Evolutionary conservation across 1,284 basidiomycete genomes (phyloP).

Genomic region (Apiotrichum domesticum): DNA sequence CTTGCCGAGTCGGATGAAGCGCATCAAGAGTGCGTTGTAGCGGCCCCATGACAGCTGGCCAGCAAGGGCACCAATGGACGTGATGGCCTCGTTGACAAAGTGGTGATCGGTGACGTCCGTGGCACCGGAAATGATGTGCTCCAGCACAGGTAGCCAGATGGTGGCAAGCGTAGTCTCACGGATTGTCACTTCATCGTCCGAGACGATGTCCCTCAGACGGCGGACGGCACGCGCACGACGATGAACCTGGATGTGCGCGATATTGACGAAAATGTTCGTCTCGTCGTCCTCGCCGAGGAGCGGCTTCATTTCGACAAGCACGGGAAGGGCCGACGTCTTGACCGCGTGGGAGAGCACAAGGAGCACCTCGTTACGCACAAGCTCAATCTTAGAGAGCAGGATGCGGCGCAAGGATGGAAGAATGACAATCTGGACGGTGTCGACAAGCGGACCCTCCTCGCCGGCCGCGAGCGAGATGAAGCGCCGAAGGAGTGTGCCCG

Average conservation of each 20-base stretch:
- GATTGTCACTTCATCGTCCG: slow-evolving; percentile 62
- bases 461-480: slow-evolving; percentile 62
- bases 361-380: slow-evolving; percentile 83
- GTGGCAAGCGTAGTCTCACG: slow-evolving; percentile 70
- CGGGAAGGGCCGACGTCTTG: slow-evolving; percentile 54
- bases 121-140: slow-evolving; percentile 69
- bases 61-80: slow-evolving; percentile 67
- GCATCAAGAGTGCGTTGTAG: slow-evolving; percentile 75
- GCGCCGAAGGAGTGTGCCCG: slow-evolving; percentile 67
- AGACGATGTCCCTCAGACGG: slow-evolving; percentile 72
- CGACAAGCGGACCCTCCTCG: slow-evolving; percentile 48
- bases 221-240: slow-evolving; percentile 82
- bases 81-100: slow-evolving; percentile 84
- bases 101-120: slow-evolving; percentile 73
- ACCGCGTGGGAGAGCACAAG: slow-evolving; percentile 74
- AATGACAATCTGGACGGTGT: slow-evolving; percentile 61
- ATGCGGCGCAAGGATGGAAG: slow-evolving; percentile 78
- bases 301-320: slow-evolving; percentile 70
- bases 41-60: slow-evolving; percentile 73
- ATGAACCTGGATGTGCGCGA: slow-evolving; percentile 90
- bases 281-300: slow-evolving; percentile 88
- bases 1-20: slow-evolving; percentile 70
- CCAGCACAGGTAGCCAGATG: slow-evolving; percentile 80
- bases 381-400: slow-evolving; percentile 72
- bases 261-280: slow-evolving; percentile 94